Evolutionary conservation across 495 filamentous ascomycete genomes (phyloP), one percentile per base, ranked within the genome.

Genomic region (Hypoxylon fuscum): DNA sequence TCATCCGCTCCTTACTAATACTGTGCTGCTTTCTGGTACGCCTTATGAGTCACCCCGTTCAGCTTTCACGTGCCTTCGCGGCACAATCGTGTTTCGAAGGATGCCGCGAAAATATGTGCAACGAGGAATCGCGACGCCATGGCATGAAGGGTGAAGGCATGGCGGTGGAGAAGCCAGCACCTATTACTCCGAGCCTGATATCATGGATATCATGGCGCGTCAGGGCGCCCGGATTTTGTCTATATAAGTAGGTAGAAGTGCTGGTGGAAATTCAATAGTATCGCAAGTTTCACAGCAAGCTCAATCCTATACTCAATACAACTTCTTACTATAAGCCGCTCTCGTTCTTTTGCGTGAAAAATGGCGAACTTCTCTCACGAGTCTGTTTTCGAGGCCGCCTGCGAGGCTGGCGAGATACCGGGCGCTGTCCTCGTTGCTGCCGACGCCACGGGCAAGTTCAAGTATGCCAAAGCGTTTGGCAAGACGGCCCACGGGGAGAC

Each of bases 391-490:
- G 32, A 66, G 46, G 55, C 48, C n/a, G 66, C 66, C 22, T 60
- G 49, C 43, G 35, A 55, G 21, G 58, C 61, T 12, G 53, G 46
- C 27, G 50, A 62, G 8, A 63, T 72, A 34, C 61, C 70, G 2
- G 68, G 68, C 2, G 64, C 50, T 2, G 46, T 64, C 0, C 43
- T 70, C 2, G 47, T 52, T n/a, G 59, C 52, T 2, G 45, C 52
- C 2, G 52, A 57, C 31, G 34, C 37, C n/a, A 46, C 44, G 57
- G 72, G 72, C 48, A 69, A 68, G 7, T 62, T 73, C 50, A 62
- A 59, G 49, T 73, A 69, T 38, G 18, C 57, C 47, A 55, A 62
- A 38, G 60, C 70, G 9, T 27, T 69, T 1, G 64, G 70, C 14
- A 49, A 40, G 34, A 68, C 42, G 12, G 55, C 44, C 21, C 52